These are phyloP conservation scores for Hyphodiscus sp. DNA, from an alignment of 2,329 filamentous ascomycete genomes.

Conservation along the genomic window DNA sequence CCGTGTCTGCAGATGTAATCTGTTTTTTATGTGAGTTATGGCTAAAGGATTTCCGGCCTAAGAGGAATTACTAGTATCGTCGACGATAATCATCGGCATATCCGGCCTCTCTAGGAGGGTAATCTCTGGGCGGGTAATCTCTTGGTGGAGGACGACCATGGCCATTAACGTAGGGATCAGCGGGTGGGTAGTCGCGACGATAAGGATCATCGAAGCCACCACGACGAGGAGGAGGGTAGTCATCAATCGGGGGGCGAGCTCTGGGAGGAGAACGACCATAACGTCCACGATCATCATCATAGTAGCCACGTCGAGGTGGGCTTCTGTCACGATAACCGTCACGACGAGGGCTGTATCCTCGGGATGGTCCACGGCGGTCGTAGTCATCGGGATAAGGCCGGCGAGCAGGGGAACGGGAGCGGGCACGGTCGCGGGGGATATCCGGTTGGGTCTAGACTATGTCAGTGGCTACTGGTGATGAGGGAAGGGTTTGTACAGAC, in stretches of 20 bases:
- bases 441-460: constrained; percentile 69
- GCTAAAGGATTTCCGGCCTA: constrained; percentile 1
- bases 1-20: not conserved
- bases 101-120: constrained; percentile 10
- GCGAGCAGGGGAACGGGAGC: constrained; percentile 73
- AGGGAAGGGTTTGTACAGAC: constrained; percentile 45
- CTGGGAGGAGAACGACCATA: constrained; percentile 79
- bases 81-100: constrained; percentile 27
- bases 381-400: constrained; percentile 74
- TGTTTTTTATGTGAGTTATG: constrained; percentile 13
- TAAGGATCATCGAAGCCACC: constrained; percentile 74
- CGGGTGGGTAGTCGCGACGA: constrained; percentile 55
- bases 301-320: constrained; percentile 75
- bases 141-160: constrained; percentile 36
- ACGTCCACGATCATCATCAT: constrained; percentile 69
- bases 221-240: constrained; percentile 65
- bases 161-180: constrained; percentile 53
- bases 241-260: constrained; percentile 63
- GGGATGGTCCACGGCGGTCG: constrained; percentile 72
- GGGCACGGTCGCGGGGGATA: constrained; percentile 57
- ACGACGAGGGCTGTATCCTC: constrained; percentile 79
- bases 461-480: constrained; percentile 25
- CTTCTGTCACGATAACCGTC: constrained; percentile 85
- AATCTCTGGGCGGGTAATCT: constrained; percentile 30
- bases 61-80: constrained; percentile 27